phyloP scores from a whole-genome alignment of 768 basidiomycete genomes.

The Galerina sulciceps region DNA sequence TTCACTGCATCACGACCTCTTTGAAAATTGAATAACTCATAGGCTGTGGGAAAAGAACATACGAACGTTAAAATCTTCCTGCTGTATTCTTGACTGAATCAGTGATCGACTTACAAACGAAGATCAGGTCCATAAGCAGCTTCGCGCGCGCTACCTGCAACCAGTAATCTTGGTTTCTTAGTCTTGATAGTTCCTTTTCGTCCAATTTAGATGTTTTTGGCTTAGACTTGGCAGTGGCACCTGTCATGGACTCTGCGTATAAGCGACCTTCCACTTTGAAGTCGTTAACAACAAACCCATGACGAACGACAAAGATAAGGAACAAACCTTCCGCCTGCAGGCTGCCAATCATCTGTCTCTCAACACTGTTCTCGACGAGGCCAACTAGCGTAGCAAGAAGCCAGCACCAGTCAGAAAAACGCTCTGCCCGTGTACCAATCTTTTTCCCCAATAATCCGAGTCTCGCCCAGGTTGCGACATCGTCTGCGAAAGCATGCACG shows the following conservation, averaged over 20 bases:
- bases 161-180: conserved; percentile 79
- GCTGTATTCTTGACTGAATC: neutral
- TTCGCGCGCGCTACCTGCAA: conserved; percentile 71
- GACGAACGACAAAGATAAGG: neutral
- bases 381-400: conserved; percentile 77
- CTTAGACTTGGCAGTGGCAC: conserved; percentile 69
- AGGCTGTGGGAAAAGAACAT: conserved; percentile 51
- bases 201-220: conserved; percentile 62
- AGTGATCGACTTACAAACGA: conserved; percentile 68
- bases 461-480: conserved; percentile 74
- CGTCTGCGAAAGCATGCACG: conserved; percentile 75
- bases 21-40: conserved; percentile 75
- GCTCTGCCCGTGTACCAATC: conserved; percentile 69
- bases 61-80: conserved; percentile 8
- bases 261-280: conserved; percentile 69
- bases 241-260: conserved; percentile 72
- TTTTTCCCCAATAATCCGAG: conserved; percentile 71
- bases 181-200: conserved; percentile 68
- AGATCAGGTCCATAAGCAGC: conserved; percentile 83
- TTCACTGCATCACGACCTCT: conserved; percentile 64
- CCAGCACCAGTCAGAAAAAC: conserved; percentile 89
- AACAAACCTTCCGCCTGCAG: conserved; percentile 64
- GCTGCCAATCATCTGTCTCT: conserved; percentile 69
- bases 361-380: conserved; percentile 83
- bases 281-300: neutral